Base-by-base conservation (phyloP, 2,329 filamentous ascomycete species). In the Neofusicoccum parvum region DNA sequence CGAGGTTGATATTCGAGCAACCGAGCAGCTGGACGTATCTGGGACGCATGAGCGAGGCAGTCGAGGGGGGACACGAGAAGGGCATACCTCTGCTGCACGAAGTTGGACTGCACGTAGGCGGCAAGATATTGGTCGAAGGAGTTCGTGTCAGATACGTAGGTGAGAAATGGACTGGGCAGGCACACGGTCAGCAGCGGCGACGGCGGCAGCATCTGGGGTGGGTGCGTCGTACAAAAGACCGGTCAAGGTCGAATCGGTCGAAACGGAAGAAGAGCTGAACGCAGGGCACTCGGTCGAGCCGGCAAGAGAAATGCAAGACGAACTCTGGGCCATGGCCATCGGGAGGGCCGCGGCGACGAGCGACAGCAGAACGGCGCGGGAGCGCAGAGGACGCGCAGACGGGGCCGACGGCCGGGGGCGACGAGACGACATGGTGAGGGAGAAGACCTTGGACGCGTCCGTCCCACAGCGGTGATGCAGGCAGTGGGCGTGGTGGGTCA, bases 1-100 rank as follows among this genome's bases (percentile, higher is more conserved):
- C 87, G 65, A 94, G 85, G 73, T 95, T 87, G 72, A 97, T 83
- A 68, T 86, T 86, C 54, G 86, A 84, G 76, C 95, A 99, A 65
- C 94, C 94, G 69, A 99, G 86, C 54, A 92, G 82, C 62, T 86
- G 83, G 76, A 91, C 85, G 79, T 94, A 99, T 82, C 94, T 98
- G 73, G 62, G 68, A 68, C 56, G 60, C 49, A 48, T 71, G 70
- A 67, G 51, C 65, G 58, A 34, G 36, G 36, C 39, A 65, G 36
- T 75, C 34, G 60, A 34, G 50, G 36, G 2, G 50, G 27, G 4
- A 45, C 15, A 37, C 11, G 17, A 20, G 27, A 4, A 36, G 20
- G 43, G 69, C 88, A 76, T 85, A 97, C 93, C 96, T 92, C 74
- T 85, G 79, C 73, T 89, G 86, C 60, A 94, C 87, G 80, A 94